Percentiles rank a stretch among this genome's conserved stretches.
phyloP scores from a whole-genome alignment of 2,329 filamentous ascomycete genomes.

The Phaeoacremonium minimum region DNA sequence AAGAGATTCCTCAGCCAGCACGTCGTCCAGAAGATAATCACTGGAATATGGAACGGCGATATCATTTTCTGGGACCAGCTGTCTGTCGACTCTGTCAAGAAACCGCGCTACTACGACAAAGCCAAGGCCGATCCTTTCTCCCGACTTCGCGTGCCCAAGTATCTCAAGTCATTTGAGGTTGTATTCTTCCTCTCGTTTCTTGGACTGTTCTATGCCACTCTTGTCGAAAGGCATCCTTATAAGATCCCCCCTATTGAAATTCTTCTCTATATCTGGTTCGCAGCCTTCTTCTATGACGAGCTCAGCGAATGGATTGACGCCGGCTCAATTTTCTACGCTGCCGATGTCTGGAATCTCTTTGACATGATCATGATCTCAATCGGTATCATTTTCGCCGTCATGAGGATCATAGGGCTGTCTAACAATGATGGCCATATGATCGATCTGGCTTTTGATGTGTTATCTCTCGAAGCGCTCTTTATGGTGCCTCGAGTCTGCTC shows the following conservation, averaged over 20 bases:
- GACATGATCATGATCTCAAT: slow-evolving; percentile 74
- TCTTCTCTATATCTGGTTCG: slow-evolving; percentile 79
- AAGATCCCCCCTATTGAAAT: slow-evolving; percentile 66
- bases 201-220: slow-evolving; percentile 78
- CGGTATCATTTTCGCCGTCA: slow-evolving; percentile 65
- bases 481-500: slow-evolving; percentile 87
- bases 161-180: slow-evolving; percentile 81
- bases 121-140: slow-evolving; percentile 68
- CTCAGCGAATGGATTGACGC: slow-evolving; percentile 82
- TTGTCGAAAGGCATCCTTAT: slow-evolving; percentile 66
- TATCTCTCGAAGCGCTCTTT: slow-evolving; percentile 83
- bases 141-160: slow-evolving; percentile 72
- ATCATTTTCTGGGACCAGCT: slow-evolving; percentile 84
- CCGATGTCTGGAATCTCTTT: slow-evolving; percentile 80
- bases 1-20: slow-evolving; percentile 82
- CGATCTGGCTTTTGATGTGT: slow-evolving; percentile 81
- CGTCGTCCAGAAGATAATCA: slow-evolving; percentile 77
- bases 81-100: slow-evolving; percentile 69
- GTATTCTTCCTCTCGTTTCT: slow-evolving; percentile 76
- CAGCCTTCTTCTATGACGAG: slow-evolving; percentile 84
- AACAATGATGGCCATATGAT: slow-evolving; percentile 59
- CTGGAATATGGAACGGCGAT: slow-evolving; percentile 80
- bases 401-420: slow-evolving; percentile 63
- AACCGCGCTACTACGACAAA: slow-evolving; percentile 70
- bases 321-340: slow-evolving; percentile 78